A percentile compares a stretch with the other conserved stretches of the same genome.
These are phyloP conservation scores for Achaetomium macrosporum DNA, from an alignment of 2,329 filamentous ascomycete genomes.

Conservation along the genomic window DNA sequence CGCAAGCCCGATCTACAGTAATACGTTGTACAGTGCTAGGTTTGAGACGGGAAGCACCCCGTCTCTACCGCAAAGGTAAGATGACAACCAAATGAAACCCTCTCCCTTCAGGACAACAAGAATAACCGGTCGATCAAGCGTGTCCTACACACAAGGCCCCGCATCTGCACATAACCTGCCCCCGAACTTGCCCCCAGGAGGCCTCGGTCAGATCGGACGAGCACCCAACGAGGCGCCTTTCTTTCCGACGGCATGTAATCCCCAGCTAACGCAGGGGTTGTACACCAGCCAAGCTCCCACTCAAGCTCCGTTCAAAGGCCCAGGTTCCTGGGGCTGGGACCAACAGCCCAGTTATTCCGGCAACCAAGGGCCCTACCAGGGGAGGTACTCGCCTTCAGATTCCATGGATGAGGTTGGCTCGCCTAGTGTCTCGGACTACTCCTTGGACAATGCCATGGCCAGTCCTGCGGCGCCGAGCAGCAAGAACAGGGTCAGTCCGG, in stretches of 20 bases:
- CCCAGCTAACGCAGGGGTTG: constrained; percentile 36
- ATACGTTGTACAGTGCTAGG: constrained; percentile 28
- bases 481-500: constrained; percentile 34
- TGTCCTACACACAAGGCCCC: constrained; percentile 37
- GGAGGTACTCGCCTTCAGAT: constrained; percentile 50
- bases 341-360: constrained; percentile 5
- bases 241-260: constrained; percentile 36
- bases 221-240: constrained; percentile 33
- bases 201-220: constrained; percentile 35
- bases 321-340: constrained; percentile 12
- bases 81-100: constrained; percentile 15
- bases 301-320: constrained; percentile 7
- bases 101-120: constrained; percentile 20
- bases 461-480: constrained; percentile 36
- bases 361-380: constrained; percentile 37
- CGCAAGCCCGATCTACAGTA: constrained; percentile 32
- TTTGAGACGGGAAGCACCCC: constrained; percentile 30
- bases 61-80: constrained; percentile 31
- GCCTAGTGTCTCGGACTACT: constrained; percentile 55
- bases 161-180: constrained; percentile 32
- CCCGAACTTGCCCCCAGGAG: constrained; percentile 30
- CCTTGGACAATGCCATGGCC: constrained; percentile 43
- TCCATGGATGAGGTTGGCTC: constrained; percentile 55
- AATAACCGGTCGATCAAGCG: constrained; percentile 34
- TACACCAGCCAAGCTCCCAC: constrained; percentile 16